These are phyloP conservation scores for Xylaria arbuscula DNA, from an alignment of 2,329 filamentous ascomycete species.

Conservation along the genomic window DNA sequence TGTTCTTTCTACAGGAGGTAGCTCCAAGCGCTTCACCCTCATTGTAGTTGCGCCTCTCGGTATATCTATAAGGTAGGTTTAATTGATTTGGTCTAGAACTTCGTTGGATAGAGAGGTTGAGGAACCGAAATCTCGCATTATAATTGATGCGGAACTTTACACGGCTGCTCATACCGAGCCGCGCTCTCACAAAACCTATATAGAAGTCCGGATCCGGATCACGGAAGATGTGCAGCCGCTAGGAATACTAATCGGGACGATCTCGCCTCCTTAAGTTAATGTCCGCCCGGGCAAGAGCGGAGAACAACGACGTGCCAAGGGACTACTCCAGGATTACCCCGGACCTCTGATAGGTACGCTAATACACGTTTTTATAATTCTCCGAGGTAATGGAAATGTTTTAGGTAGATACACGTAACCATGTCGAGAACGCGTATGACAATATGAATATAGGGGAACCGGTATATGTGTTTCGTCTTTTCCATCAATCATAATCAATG, in stretches of 20 bases:
- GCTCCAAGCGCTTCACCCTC: background rate
- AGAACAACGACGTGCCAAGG: constrained; percentile 25
- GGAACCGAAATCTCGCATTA: background rate
- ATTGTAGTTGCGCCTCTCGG: background rate
- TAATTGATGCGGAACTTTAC: background rate
- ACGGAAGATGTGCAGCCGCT: constrained; percentile 32
- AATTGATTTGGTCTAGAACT: background rate
- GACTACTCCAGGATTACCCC: background rate
- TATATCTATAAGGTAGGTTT: background rate
- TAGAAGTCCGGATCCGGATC: background rate
- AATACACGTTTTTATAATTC: constrained; percentile 6
- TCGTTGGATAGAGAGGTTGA: background rate
- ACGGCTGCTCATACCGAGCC: background rate
- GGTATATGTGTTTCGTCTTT: constrained; percentile 17
- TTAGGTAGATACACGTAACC: constrained; percentile 7
- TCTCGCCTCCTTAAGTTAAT: background rate
- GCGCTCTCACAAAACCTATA: background rate
- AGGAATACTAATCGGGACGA: constrained; percentile 19
- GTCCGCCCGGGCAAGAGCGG: constrained; percentile 25
- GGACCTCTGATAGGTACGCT: constrained; percentile 26
- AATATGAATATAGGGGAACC: background rate
- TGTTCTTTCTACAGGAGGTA: background rate
- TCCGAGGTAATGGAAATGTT: constrained; percentile 7
- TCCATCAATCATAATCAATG: constrained; percentile 36
- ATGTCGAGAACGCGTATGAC: background rate